Conservation (phyloP, 768 basidiomycete species). For the Kwoniella sp. region DNA sequence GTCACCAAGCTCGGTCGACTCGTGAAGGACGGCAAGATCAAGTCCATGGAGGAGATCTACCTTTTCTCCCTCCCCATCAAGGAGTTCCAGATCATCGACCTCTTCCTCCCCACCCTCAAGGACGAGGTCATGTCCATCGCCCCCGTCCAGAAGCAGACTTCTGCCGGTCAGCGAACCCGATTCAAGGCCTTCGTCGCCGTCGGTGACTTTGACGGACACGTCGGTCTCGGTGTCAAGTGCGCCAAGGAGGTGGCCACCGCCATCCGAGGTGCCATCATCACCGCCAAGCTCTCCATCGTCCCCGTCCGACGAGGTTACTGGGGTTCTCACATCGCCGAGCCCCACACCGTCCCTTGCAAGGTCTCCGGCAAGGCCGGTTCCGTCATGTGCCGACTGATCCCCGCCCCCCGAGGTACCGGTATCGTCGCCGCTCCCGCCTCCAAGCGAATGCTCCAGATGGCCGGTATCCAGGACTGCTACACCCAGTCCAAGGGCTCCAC, state of each 20-base stretch:
- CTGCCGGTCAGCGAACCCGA: slow-evolving; percentile 97
- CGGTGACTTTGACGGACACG: slow-evolving; percentile 93
- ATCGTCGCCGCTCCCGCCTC: slow-evolving; percentile 98
- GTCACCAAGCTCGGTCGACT: slow-evolving; percentile 99
- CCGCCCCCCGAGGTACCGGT: slow-evolving; percentile 96
- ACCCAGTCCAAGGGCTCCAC: slow-evolving; percentile 95
- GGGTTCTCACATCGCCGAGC: slow-evolving; percentile 98
- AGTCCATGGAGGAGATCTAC: slow-evolving; percentile 99
- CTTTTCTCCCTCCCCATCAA: slow-evolving; percentile 99
- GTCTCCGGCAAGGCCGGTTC: slow-evolving; percentile 98
- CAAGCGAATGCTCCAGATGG: slow-evolving; percentile 92
- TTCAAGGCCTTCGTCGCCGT: slow-evolving; percentile 99
- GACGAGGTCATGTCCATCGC: slow-evolving; percentile 96
- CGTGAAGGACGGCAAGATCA: slow-evolving; percentile 99
- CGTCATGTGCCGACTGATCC: slow-evolving; percentile 98
- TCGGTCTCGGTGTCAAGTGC: slow-evolving; percentile 98
- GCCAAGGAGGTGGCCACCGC: slow-evolving; percentile 99
- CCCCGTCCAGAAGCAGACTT: slow-evolving; percentile 99
- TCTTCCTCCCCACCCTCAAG: slow-evolving; percentile 98
- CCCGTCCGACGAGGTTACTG: slow-evolving; percentile 99
- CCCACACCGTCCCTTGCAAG: slow-evolving; percentile 98
- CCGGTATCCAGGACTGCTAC: slow-evolving; percentile 96
- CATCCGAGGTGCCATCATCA: slow-evolving; percentile 98
- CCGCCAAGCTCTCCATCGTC: slow-evolving; percentile 95
- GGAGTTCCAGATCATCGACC: slow-evolving; percentile 99